These are phyloP conservation scores for Sporopachydermia quercuum DNA, from an alignment of 805 yeast genomes.

Conservation along the genomic window DNA sequence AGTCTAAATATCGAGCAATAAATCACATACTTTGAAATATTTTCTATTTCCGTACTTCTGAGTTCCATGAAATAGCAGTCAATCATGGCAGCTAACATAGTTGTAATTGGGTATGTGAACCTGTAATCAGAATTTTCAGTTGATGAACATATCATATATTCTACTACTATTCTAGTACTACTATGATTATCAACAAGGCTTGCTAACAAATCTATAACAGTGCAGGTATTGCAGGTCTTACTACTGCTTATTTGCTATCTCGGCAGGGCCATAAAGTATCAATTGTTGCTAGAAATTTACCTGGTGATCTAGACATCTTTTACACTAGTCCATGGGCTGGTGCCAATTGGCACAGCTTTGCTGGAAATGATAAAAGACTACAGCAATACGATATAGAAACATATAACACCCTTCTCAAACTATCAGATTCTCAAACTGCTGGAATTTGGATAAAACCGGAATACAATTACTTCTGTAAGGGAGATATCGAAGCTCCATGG, in stretches of 20 bases:
- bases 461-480: conserved; percentile 9
- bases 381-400: conserved; percentile 29
- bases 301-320: conserved; percentile 36
- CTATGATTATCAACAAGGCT: not conserved
- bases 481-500: conserved; percentile 29
- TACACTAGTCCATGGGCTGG: conserved; percentile 62
- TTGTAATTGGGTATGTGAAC: no score
- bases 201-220: conserved; percentile 11
- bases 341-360: conserved; percentile 58
- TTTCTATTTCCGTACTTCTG: no score
- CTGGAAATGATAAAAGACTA: conserved; percentile 22
- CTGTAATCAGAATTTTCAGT: no score
- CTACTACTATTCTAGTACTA: no score
- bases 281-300: conserved; percentile 31
- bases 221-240: conserved; percentile 44
- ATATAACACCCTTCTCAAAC: conserved; percentile 29
- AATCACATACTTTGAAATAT: no score
- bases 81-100: no score
- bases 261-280: conserved; percentile 27
- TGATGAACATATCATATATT: no score
- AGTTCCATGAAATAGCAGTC: no score
- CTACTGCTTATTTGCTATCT: conserved; percentile 30
- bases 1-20: no score
- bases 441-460: conserved; percentile 26
- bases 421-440: conserved; percentile 34